Conservation (phyloP, 2,329 filamentous ascomycete genomes). For the Diplodia scrobiculata region DNA sequence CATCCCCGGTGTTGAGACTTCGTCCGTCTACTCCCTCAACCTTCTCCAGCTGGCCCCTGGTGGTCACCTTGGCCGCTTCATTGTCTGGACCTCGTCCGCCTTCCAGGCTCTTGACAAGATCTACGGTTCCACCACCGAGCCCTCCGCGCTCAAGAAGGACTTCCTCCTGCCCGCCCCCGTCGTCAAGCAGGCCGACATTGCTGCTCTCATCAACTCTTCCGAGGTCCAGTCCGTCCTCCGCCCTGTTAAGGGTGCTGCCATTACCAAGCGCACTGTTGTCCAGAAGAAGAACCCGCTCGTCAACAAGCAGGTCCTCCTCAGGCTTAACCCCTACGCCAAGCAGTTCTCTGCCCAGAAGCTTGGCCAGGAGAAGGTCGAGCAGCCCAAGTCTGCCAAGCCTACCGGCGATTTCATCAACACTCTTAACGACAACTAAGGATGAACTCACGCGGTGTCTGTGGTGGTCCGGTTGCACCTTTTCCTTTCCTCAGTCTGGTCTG, state of each 20-base stretch:
- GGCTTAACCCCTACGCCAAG: constrained; percentile 96
- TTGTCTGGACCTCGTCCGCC: constrained; percentile 96
- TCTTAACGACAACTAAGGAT: constrained; percentile 53
- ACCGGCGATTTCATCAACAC: constrained; percentile 56
- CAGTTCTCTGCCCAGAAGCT: constrained; percentile 86
- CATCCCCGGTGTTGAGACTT: constrained; percentile 97
- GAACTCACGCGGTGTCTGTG: constrained; percentile 24
- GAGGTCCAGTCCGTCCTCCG: constrained; percentile 96
- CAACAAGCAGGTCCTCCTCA: constrained; percentile 98
- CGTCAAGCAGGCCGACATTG: constrained; percentile 91
- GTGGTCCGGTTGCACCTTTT: constrained; percentile 15
- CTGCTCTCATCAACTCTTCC: constrained; percentile 98
- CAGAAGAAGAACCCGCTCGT: constrained; percentile 99
- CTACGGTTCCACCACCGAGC: constrained; percentile 89
- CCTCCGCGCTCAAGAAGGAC: constrained; percentile 96
- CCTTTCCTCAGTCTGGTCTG: constrained; percentile 24
- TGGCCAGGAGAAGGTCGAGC: constrained; percentile 67
- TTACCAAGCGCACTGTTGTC: constrained; percentile 84
- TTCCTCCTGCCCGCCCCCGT: constrained; percentile 93
- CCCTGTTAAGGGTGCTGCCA: constrained; percentile 83
- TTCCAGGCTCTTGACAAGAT: constrained; percentile 96
- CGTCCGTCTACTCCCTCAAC: constrained; percentile 89
- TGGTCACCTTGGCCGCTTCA: constrained; percentile 97
- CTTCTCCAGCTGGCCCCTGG: constrained; percentile 98
- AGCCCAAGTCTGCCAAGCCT: constrained; percentile 62